Base-by-base conservation (phyloP, 345 rosid genomes). In the Rhodamnia rubescens region DNA sequence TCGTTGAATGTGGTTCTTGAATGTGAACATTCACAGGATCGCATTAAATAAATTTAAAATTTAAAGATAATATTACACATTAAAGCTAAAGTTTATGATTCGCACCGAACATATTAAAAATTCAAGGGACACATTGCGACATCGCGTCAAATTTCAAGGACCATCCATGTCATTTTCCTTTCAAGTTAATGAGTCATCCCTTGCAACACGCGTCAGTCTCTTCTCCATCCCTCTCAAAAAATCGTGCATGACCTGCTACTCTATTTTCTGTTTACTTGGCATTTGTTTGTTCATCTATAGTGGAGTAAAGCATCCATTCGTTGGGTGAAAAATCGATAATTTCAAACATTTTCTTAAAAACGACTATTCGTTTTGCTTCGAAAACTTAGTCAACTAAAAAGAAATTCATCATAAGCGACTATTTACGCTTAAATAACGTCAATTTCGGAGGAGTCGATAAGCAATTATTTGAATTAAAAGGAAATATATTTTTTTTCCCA, bases 371-470 rank as follows among this genome's bases (percentile, higher is more conserved):
- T 9, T 15, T 16, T 5, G 2, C 32, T 64, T 29, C 8, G 40
- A 8, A 64, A 64, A 1, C 4, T 8, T 32, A 16, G 42, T 18
- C 21, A 3, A 0, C 13, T 0, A 5, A 69, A 18, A 8, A 18
- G 4, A 2, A 0, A 0, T 7, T 32, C 9, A 16, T 0, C 11
- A 16, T 3, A 10, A 32, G 36, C 21, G 2, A 32, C 10, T 4
- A 32, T 32, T 29, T 61, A 29, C 21, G 14, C 22, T 61, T 29
- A 18, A 3, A 0, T 27, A 7, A 7, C 9, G 8, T 64, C 36
- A 11, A 32, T 69, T 1, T 18, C 1, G 1, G 18, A 32, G 21
- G 26, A 32, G 47, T 32, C 2, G 11, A 69, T 16, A 16, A 16
- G 40, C 1, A 15, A 64, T 32, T 3, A 15, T 64, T 32, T 4